Conservation (phyloP, 345 rosid species). For the Heritiera littoralis region DNA sequence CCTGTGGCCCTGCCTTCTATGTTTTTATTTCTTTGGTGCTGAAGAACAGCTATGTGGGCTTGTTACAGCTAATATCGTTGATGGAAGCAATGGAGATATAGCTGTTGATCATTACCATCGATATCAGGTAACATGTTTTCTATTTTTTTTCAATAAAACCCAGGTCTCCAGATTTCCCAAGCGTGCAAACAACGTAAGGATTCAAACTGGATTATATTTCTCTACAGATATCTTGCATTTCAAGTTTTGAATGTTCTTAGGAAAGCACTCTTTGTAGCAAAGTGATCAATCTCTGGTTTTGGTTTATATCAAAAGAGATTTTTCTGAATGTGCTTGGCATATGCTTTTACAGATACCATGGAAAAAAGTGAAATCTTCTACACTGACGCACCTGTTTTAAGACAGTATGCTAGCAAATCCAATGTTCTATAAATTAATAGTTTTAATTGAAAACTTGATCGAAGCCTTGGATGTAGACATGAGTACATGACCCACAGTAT, state of each 20-base stretch:
- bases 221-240: no score
- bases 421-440: no score
- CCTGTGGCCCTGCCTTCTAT: neutral
- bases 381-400: no score
- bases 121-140: slow-evolving; percentile 1
- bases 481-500: neutral
- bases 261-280: neutral
- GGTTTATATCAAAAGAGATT: neutral
- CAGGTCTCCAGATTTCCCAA: no score
- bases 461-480: no score
- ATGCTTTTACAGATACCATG: no score
- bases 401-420: no score
- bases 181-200: no score
- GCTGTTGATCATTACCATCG: slow-evolving; percentile 41
- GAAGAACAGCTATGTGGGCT: neutral
- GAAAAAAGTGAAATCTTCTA: no score
- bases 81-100: slow-evolving; percentile 57
- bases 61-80: slow-evolving; percentile 47
- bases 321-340: no score
- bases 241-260: neutral
- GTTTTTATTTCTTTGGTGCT: neutral
- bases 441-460: no score
- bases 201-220: no score
- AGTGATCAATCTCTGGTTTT: neutral
- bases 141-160: neutral